Evolutionary conservation across 257 asterid genomes (phyloP), one percentile per base, ranked within the genome.

Genomic region (Penstemon davidsonii): DNA sequence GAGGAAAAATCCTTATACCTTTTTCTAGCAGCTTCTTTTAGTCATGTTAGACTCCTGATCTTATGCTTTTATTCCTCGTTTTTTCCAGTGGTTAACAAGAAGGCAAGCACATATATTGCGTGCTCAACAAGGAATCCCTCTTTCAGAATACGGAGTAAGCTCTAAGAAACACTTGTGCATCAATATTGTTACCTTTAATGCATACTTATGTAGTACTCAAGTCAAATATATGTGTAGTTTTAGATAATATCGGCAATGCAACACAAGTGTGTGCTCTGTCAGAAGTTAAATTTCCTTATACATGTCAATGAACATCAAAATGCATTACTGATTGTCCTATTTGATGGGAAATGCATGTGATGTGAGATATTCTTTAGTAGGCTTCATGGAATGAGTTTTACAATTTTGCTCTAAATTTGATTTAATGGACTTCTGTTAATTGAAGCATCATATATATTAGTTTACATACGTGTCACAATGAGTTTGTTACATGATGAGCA

Each of bases 91-190:
- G 97, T 64, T 83, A 56, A 73, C 91, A 43, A 87, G 99, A 85
- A 87, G 99, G 72, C 87, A 91, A 76, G 95, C 88, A 49, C 96
- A 87, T 85, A 85, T 65, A 55, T 61, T 88, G 73, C 99, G 96
- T 43, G 96, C 92, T 55, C 97, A 88, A 74, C 96, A 93, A 69
- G 99, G 99, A 74, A 88, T 91, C 64, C 97, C 99, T 6, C 88
- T 87, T 82, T 94, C 99, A 57, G 97, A 94, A 83, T 89, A 74
- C 6, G 96, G 99, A 72, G 99, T 91, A 82, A 80, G 95, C 77
- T 74, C 66, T 44, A 57, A 45, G 66, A 70, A 36, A 60, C 66
- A 9, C 41, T 64, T 25, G 2, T 25, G 33, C 33, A 25, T 61
- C 63, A 13, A 25, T 25, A 25, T 18, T 68, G 37, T 41, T 54